Base-by-base conservation (phyloP, 805 yeast species). In the Candida insectorum region DNA sequence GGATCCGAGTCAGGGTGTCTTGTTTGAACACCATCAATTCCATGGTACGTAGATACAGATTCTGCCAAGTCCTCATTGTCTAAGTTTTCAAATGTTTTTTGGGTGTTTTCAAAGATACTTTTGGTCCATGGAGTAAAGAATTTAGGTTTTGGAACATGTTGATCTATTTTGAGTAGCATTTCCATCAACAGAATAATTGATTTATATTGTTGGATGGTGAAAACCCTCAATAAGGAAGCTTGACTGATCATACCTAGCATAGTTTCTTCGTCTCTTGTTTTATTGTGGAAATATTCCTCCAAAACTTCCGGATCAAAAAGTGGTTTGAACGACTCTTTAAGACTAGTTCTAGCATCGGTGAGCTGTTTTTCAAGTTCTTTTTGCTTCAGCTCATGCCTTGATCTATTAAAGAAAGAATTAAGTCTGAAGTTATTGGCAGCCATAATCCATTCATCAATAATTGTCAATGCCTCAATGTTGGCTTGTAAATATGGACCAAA, bases 1-100 rank as follows among this genome's bases (percentile, higher is more conserved):
- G 56, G 44, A 14, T 45, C 30, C 2, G 59, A 37, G 39, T 58
- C 63, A 2, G 67, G 62, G 33, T 60, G 46, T 16, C 67, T 36
- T 14, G 13, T 26, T 26, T 42, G 45, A 19, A 51, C 33, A 18
- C 28, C 34, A 39, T 28, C 30, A 20, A 24, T 13, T 16, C 24
- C 29, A 19, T 13, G 21, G 28, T 33, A 43, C 30, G 15, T 28
- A 18, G 33, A 43, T 6, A 38, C 20, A 15, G 24, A 34, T 24
- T 34, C 34, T n/a, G 14, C 18, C 5, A 41, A 41, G 6, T 31
- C 39, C 31, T 41, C 45, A 22, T 16, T 22, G 8, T 28, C 30
- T 23, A 41, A 26, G 4, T 24, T 16, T 28, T 24, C 27, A 12
- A 34, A 29, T 15, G 30, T 28, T 21, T 36, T 36, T 14, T 26